Evolutionary conservation across 2,329 filamentous ascomycete species (phyloP), one percentile per base, ranked within the genome.

Genomic region (Aaosphaeria arxii): DNA sequence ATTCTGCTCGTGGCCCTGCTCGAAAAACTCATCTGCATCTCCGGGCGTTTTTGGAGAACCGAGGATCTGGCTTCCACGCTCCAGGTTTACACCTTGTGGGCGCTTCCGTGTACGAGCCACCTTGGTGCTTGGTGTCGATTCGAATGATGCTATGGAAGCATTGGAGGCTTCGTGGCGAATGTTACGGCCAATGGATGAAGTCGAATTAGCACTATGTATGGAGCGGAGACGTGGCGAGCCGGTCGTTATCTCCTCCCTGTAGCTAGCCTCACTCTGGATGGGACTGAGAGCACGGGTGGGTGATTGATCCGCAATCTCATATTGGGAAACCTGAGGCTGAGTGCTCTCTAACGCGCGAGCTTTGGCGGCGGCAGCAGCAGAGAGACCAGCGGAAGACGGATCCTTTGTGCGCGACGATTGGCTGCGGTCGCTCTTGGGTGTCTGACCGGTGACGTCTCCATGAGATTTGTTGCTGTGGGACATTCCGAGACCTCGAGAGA

Each of bases 201-300:
- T 74, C 1, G 79, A 82, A 13, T 60, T 63, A 13, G 53, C 61
- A 51, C 69, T 71, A 30, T 67, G 56, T 54, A 69, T 50, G 44
- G 81, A 58, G 80, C 81, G 77, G 30, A 68, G 54, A 74, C 73
- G 59, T 77, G 85, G 45, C 30, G 64, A 68, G 11, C 57, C 59
- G 28, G 55, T 57, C 11, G 43, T 46, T 5, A 53, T 47, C 24
- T 62, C 64, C 17, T 67, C 63, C 30, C 56, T 57, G 61, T 91
- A 92, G 53, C 91, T 94, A 7, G 90, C 92, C 11, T 96, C 89
- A 60, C 91, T 96, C 57, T 94, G 91, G 50, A 95, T 91, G 0
- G 92, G 92, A 64, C 91, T 96, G 43, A 95, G 73, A 7, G 85
- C 86, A 39, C 88, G 86, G 39, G 80, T 56, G 3, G 66, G 61